Conservation (phyloP, 2,329 filamentous ascomycete genomes). For the Xylariaceae sp. region DNA sequence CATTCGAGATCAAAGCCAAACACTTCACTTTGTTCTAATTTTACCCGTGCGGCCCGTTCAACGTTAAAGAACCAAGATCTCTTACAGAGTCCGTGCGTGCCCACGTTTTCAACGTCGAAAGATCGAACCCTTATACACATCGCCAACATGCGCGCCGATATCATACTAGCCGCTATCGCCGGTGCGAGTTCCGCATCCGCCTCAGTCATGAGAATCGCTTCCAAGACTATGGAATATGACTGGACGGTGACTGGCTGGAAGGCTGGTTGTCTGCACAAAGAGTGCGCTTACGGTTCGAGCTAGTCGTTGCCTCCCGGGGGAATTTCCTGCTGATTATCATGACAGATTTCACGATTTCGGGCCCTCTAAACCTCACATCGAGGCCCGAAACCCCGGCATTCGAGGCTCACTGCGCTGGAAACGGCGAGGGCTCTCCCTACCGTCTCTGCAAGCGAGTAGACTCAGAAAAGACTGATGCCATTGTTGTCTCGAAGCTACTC, state of each 20-base stretch:
- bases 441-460: constrained; percentile 24
- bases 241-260: constrained; percentile 30
- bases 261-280: constrained; percentile 14
- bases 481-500: constrained; percentile 31
- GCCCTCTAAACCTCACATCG: constrained; percentile 22
- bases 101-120: background rate
- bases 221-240: constrained; percentile 20
- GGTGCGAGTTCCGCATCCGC: constrained; percentile 22
- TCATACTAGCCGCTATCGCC: constrained; percentile 23
- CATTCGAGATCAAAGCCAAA: background rate
- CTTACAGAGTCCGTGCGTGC: background rate
- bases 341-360: constrained; percentile 31
- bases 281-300: constrained; percentile 28
- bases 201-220: constrained; percentile 20
- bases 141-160: constrained; percentile 26
- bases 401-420: constrained; percentile 30
- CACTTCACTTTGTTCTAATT: background rate
- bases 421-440: constrained; percentile 28
- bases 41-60: too few species aligned
- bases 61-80: background rate
- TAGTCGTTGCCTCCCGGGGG: constrained; percentile 5
- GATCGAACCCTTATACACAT: background rate
- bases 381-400: constrained; percentile 29
- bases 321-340: constrained; percentile 8
- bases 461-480: constrained; percentile 20